phyloP scores from a whole-genome alignment of 2,329 filamentous ascomycete species.

The Ceratocystiopsis brevicomis region DNA sequence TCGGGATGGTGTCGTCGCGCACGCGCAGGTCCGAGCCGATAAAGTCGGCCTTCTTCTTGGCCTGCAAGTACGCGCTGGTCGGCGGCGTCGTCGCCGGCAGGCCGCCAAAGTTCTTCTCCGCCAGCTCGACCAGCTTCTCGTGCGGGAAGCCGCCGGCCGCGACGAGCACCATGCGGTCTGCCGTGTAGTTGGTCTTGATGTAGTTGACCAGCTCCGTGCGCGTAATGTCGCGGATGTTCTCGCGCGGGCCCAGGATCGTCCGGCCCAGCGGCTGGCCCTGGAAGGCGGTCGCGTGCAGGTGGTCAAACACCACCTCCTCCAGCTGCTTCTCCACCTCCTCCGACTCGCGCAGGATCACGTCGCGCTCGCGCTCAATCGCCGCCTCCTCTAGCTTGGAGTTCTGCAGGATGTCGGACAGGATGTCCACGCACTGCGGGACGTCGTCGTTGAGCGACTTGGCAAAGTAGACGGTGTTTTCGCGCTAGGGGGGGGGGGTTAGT shows the following conservation, averaged over 20 bases:
- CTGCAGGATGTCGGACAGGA: constrained; percentile 96
- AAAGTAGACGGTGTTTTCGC: constrained; percentile 99
- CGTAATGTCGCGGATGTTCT: constrained; percentile 96
- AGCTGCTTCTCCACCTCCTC: constrained; percentile 99
- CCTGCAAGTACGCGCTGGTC: constrained; percentile 54
- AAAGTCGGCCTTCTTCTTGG: constrained; percentile 84
- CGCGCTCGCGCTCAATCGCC: constrained; percentile 92
- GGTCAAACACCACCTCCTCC: constrained; percentile 98
- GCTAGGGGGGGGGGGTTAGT: constrained; percentile 29
- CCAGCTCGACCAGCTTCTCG: constrained; percentile 81
- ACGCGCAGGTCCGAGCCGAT: constrained; percentile 90
- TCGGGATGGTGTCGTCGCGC: constrained; percentile 87
- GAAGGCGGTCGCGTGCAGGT: constrained; percentile 95
- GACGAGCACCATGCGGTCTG: constrained; percentile 97
- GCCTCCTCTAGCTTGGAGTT: constrained; percentile 92
- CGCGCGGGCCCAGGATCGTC: constrained; percentile 89
- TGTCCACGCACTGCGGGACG: constrained; percentile 89
- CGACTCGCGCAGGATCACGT: constrained; percentile 95
- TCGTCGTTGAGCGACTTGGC: constrained; percentile 98
- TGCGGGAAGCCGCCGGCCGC: constrained; percentile 89
- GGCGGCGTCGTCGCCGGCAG: constrained; percentile 60
- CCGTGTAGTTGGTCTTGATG: constrained; percentile 99
- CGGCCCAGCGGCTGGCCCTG: constrained; percentile 90
- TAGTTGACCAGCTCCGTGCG: constrained; percentile 81
- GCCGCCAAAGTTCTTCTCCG: constrained; percentile 81